Evolutionary conservation across 2,329 filamentous ascomycete genomes (phyloP).

Genomic region (Bipolaris bicolor): DNA sequence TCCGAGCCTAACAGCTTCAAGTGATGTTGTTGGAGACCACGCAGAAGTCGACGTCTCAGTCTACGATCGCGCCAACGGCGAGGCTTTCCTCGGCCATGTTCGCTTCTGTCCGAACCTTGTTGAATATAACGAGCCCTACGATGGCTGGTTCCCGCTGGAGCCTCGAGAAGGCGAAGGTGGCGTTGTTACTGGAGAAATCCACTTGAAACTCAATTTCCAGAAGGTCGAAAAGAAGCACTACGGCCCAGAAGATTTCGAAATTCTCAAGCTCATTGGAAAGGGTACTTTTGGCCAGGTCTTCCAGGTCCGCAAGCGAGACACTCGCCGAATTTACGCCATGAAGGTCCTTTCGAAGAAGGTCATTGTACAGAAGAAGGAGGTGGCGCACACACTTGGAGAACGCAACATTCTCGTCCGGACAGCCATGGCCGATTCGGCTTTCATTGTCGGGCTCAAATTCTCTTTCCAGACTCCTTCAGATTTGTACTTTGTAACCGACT

Average conservation of each 20-base stretch:
- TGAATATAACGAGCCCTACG: slow-evolving; percentile 72
- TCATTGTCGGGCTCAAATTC: slow-evolving; percentile 97
- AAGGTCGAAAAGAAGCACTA: slow-evolving; percentile 84
- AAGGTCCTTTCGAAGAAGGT: slow-evolving; percentile 99
- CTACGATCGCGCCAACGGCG: slow-evolving; percentile 83
- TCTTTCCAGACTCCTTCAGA: slow-evolving; percentile 98
- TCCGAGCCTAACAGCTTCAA: slow-evolving; percentile 50
- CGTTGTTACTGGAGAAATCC: slow-evolving; percentile 82
- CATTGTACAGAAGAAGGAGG: slow-evolving; percentile 99
- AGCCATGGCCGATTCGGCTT: slow-evolving; percentile 92
- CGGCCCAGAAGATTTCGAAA: slow-evolving; percentile 93
- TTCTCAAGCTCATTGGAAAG: slow-evolving; percentile 95
- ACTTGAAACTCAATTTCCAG: slow-evolving; percentile 84
- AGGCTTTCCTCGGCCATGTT: slow-evolving; percentile 91
- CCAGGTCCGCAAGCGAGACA: slow-evolving; percentile 97
- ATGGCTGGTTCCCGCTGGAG: slow-evolving; percentile 84
- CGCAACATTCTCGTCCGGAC: slow-evolving; percentile 96
- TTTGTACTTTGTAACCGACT: slow-evolving; percentile 97
- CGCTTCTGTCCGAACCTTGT: slow-evolving; percentile 75
- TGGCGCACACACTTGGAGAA: slow-evolving; percentile 95
- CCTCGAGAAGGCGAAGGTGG: slow-evolving; percentile 81
- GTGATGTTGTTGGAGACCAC: slow-evolving; percentile 91
- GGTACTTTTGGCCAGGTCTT: slow-evolving; percentile 99
- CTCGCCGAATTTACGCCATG: slow-evolving; percentile 96
- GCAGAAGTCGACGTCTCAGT: slow-evolving; percentile 92